A percentile compares a stretch with the other conserved stretches of the same genome.
Conservation (phyloP, 768 basidiomycete genomes). For the Russula virescens region DNA sequence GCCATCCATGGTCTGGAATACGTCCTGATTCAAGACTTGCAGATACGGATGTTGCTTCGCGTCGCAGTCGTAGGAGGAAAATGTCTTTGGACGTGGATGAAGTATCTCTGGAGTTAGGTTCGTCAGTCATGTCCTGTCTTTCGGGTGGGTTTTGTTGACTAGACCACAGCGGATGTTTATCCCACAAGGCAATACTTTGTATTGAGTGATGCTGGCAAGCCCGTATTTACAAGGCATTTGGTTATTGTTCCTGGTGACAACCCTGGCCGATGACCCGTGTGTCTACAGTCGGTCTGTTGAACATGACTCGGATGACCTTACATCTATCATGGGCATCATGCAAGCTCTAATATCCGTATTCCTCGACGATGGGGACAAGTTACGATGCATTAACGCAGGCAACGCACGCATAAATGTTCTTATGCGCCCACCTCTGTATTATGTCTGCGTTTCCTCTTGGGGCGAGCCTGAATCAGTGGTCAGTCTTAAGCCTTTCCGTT, state of each 20-base stretch:
- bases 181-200: conserved; percentile 81
- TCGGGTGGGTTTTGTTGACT: not conserved
- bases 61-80: conserved; percentile 20
- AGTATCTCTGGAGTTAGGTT: conserved; percentile 18
- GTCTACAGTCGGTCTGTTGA: conserved; percentile 43
- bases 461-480: conserved; percentile 96
- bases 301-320: conserved; percentile 58
- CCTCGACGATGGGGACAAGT: conserved; percentile 83
- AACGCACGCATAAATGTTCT: conserved; percentile 80
- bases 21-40: not conserved
- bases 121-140: not conserved
- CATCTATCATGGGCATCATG: conserved; percentile 84
- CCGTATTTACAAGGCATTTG: conserved; percentile 82
- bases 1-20: not conserved
- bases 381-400: conserved; percentile 80
- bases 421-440: conserved; percentile 83
- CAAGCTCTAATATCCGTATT: conserved; percentile 96
- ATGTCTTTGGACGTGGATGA: conserved; percentile 22
- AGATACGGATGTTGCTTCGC: conserved; percentile 19
- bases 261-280: not conserved
- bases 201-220: conserved; percentile 93
- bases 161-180: conserved; percentile 27
- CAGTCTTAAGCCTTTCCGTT: conserved; percentile 33
- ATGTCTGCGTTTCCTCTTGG: conserved; percentile 87
- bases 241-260: conserved; percentile 1